Percentiles rank a stretch among this genome's conserved stretches.
These are phyloP conservation scores for Ophiorrhiza pumila DNA, from an alignment of 257 asterid species.

Conservation along the genomic window DNA sequence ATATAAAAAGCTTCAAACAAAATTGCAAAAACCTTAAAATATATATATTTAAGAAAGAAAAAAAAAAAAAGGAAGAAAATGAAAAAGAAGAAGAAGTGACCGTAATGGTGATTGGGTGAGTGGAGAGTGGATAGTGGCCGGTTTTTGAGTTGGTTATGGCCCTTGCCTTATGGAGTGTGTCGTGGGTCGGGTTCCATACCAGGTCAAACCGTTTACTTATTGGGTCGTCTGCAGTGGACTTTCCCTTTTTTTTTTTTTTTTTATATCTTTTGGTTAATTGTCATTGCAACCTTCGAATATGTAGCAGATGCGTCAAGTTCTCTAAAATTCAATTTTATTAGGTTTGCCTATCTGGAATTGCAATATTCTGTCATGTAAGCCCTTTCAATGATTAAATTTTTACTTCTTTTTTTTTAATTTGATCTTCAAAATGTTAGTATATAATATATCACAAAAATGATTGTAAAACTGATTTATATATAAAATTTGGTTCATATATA, in stretches of 20 bases:
- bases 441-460: no score
- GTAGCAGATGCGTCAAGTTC: neutral
- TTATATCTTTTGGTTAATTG: neutral
- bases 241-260: neutral
- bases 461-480: no score
- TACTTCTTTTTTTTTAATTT: neutral
- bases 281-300: neutral
- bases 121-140: conserved; percentile 13
- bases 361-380: neutral
- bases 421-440: neutral
- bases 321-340: neutral
- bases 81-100: neutral
- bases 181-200: conserved; percentile 4
- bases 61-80: no score
- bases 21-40: conserved; percentile 4
- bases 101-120: conserved; percentile 12
- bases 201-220: neutral
- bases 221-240: neutral
- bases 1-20: neutral
- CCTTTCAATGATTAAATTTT: no score
- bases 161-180: neutral
- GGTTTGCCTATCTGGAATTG: neutral
- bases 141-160: conserved; percentile 13
- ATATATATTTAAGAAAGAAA: no score
- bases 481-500: no score